Evolutionary conservation across 2,329 filamentous ascomycete species (phyloP).

Genomic region (Cladosporium phlei): DNA sequence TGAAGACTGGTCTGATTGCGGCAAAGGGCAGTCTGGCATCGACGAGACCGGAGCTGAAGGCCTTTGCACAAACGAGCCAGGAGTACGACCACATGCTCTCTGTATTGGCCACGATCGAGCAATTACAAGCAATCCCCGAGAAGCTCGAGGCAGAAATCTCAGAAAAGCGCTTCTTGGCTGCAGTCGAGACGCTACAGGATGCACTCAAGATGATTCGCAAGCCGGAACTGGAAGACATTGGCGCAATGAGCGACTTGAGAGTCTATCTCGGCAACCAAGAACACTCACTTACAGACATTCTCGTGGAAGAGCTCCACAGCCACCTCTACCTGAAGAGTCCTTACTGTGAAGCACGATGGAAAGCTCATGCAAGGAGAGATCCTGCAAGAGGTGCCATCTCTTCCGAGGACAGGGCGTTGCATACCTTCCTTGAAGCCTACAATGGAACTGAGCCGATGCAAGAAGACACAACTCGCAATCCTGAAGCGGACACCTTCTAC

Average conservation of each 20-base stretch:
- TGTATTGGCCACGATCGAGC: slow-evolving; percentile 66
- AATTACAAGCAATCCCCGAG: slow-evolving; percentile 82
- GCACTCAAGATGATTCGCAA: slow-evolving; percentile 77
- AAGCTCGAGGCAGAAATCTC: slow-evolving; percentile 91
- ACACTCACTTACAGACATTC: slow-evolving; percentile 81
- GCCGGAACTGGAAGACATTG: slow-evolving; percentile 86
- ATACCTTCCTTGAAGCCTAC: slow-evolving; percentile 53
- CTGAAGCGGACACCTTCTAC: slow-evolving; percentile 90
- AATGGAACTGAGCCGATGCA: slow-evolving; percentile 56
- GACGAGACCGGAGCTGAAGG: slow-evolving; percentile 83
- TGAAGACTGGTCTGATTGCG: slow-evolving; percentile 77
- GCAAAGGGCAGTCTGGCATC: slow-evolving; percentile 80
- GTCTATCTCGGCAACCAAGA: slow-evolving; percentile 92
- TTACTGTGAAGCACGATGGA: slow-evolving; percentile 96
- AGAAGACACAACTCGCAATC: slow-evolving; percentile 88
- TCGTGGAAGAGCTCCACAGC: slow-evolving; percentile 95
- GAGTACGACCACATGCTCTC: slow-evolving; percentile 87
- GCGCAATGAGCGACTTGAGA: slow-evolving; percentile 77
- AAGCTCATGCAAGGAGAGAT: slow-evolving; percentile 63
- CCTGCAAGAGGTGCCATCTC: slow-evolving; percentile 23
- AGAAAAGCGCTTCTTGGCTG: slow-evolving; percentile 89
- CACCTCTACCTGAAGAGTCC: slow-evolving; percentile 97
- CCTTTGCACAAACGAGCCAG: slow-evolving; percentile 79
- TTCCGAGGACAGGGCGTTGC: slow-evolving; percentile 51
- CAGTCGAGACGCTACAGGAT: slow-evolving; percentile 86